phyloP scores from a whole-genome alignment of 352 stramenopile genomes.

The Globisporangium middletonii region DNA sequence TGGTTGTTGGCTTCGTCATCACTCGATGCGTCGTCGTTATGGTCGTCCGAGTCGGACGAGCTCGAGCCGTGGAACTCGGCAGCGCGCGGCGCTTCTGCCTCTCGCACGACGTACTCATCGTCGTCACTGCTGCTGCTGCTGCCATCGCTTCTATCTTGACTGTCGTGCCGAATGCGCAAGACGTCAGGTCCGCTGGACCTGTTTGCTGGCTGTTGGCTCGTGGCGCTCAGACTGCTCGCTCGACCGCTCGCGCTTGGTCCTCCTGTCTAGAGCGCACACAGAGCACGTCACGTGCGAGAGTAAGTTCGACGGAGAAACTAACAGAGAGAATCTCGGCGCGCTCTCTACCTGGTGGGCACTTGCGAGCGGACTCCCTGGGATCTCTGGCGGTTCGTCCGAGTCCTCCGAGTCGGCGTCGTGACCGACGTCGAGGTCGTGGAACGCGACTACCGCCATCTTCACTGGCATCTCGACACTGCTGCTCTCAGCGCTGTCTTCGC shows the following conservation, averaged over 20 bases:
- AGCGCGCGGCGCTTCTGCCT: slow-evolving; percentile 42
- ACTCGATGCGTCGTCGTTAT: slow-evolving; percentile 1
- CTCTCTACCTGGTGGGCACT: background rate
- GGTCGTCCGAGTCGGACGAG: slow-evolving; percentile 40
- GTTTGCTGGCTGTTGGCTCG: background rate
- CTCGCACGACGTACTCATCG: slow-evolving; percentile 56
- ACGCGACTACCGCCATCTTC: slow-evolving; percentile 3
- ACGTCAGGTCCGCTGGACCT: slow-evolving; percentile 6
- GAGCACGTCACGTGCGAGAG: background rate
- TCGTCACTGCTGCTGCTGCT: slow-evolving; percentile 10
- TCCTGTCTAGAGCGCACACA: background rate
- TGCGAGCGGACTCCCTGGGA: slow-evolving; percentile 53
- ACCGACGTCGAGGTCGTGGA: slow-evolving; percentile 4
- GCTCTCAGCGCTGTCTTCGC: slow-evolving; percentile 15
- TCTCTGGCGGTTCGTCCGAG: slow-evolving; percentile 58
- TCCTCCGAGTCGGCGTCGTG: slow-evolving; percentile 19
- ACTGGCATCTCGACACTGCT: slow-evolving; percentile 10
- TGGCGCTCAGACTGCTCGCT: background rate
- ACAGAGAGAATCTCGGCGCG: too few relatives aligned
- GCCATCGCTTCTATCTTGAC: background rate
- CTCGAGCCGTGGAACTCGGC: slow-evolving; percentile 55
- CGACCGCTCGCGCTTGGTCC: background rate
- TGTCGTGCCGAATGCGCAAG: slow-evolving; percentile 8
- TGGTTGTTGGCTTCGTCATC: slow-evolving; percentile 6
- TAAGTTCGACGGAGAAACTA: too few relatives aligned